These are phyloP conservation scores for Amphirosellinia nigrospora DNA, from an alignment of 495 filamentous ascomycete genomes.

Conservation along the genomic window DNA sequence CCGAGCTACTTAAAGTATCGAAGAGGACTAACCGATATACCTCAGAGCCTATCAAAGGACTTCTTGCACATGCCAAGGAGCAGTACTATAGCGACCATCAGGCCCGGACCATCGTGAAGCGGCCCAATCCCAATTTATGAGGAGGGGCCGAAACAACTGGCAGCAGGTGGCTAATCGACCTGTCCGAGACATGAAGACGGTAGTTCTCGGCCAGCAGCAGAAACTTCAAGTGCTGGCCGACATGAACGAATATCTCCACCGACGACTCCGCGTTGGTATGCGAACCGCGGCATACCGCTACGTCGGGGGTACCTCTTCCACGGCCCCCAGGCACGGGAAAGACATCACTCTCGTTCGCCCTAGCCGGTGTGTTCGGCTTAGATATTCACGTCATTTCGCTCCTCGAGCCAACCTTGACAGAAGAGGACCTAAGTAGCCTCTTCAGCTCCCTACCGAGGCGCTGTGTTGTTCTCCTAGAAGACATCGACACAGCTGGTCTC, in stretches of 20 bases:
- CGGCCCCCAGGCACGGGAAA: slow-evolving; percentile 75
- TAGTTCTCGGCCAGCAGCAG: slow-evolving; percentile 76
- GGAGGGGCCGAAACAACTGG: slow-evolving; percentile 60
- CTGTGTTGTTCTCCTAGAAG: slow-evolving; percentile 73
- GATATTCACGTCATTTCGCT: slow-evolving; percentile 71
- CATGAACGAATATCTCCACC: slow-evolving; percentile 88
- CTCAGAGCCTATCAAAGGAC: slow-evolving; percentile 64
- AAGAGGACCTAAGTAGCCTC: slow-evolving; percentile 70
- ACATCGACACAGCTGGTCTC: slow-evolving; percentile 74
- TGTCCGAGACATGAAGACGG: slow-evolving; percentile 79
- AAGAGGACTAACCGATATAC: not conserved
- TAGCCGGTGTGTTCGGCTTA: slow-evolving; percentile 72
- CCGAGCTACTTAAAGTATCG: not conserved
- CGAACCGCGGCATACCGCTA: slow-evolving; percentile 86
- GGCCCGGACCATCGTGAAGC: slow-evolving; percentile 56
- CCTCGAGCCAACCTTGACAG: slow-evolving; percentile 66
- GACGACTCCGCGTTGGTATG: slow-evolving; percentile 75
- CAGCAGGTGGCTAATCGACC: slow-evolving; percentile 69
- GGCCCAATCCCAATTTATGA: slow-evolving; percentile 46
- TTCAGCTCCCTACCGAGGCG: slow-evolving; percentile 69
- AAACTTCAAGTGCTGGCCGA: slow-evolving; percentile 77
- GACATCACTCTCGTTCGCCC: slow-evolving; percentile 65
- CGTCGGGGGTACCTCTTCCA: slow-evolving; percentile 86
- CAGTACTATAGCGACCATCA: slow-evolving; percentile 54
- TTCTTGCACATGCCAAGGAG: slow-evolving; percentile 62